Evolutionary conservation across 176 grass and related monocot genomes (phyloP).

Genomic region (Pharus latifolius): DNA sequence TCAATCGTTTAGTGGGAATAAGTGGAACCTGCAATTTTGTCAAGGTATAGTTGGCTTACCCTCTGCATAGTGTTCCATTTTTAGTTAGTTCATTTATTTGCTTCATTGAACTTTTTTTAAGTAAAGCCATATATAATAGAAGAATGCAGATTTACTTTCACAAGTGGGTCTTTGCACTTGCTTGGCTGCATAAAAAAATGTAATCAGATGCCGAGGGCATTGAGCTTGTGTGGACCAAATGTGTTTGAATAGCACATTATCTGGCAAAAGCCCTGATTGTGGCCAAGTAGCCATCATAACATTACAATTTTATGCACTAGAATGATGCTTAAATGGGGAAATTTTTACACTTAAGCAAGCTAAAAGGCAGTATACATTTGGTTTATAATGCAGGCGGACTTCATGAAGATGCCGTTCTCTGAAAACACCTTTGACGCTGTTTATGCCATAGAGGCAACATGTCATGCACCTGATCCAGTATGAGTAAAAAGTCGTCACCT

Average conservation of each 20-base stretch:
- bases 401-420: slow-evolving; percentile 76
- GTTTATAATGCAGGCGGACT: slow-evolving; percentile 51
- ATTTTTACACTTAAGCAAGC: background rate
- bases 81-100: background rate
- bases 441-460: slow-evolving; percentile 77
- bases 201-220: too few species aligned
- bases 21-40: slow-evolving; percentile 71
- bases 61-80: background rate
- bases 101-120: background rate
- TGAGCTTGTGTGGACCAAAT: too few species aligned
- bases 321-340: background rate
- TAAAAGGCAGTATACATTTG: slow-evolving; percentile 1
- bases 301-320: too few species aligned
- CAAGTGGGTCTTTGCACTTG: background rate
- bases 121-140: background rate
- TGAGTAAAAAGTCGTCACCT: background rate
- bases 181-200: background rate
- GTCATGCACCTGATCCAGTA: slow-evolving; percentile 68
- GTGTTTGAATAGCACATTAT: too few species aligned
- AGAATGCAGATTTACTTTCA: background rate
- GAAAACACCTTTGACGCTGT: slow-evolving; percentile 52
- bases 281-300: too few species aligned
- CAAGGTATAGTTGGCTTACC: slow-evolving; percentile 45
- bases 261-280: too few species aligned
- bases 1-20: slow-evolving; percentile 65